Conservation (phyloP, 2,329 filamentous ascomycete species). For the Diaporthe sp. region DNA sequence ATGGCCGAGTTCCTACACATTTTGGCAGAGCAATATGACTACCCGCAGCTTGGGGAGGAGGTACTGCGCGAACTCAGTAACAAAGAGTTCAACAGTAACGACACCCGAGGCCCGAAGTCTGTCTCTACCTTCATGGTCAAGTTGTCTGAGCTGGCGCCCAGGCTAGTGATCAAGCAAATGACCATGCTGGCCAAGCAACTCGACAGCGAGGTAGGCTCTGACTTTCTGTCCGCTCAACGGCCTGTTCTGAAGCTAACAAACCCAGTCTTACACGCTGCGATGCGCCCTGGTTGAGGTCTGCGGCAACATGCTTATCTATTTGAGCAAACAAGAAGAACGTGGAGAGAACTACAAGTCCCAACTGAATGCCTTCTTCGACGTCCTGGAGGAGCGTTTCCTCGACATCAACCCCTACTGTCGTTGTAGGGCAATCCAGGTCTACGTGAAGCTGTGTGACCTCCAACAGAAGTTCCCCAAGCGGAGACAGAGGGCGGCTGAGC, state of each 20-base stretch:
- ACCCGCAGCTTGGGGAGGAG: constrained; percentile 94
- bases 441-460: constrained; percentile 91
- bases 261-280: constrained; percentile 88
- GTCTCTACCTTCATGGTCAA: constrained; percentile 95
- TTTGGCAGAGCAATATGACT: constrained; percentile 96
- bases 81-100: constrained; percentile 98
- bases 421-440: constrained; percentile 92
- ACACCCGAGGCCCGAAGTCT: constrained; percentile 94
- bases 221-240: too few relatives aligned
- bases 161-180: constrained; percentile 97
- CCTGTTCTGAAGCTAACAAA: constrained; percentile 44
- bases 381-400: constrained; percentile 94
- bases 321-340: constrained; percentile 91
- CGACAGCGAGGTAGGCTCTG: constrained; percentile 82
- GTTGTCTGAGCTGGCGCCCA: constrained; percentile 90
- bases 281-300: constrained; percentile 97
- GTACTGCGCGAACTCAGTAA: constrained; percentile 94
- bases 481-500: constrained; percentile 86
- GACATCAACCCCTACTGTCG: constrained; percentile 98
- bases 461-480: constrained; percentile 96
- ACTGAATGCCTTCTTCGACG: constrained; percentile 96
- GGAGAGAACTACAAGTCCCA: constrained; percentile 95
- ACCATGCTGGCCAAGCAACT: constrained; percentile 93
- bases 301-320: constrained; percentile 91
- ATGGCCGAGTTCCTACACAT: constrained; percentile 99